Percentiles rank a stretch among this genome's conserved stretches.
Evolutionary conservation across 2,329 filamentous ascomycete genomes (phyloP).

Genomic region (Trichoderma hamatum): DNA sequence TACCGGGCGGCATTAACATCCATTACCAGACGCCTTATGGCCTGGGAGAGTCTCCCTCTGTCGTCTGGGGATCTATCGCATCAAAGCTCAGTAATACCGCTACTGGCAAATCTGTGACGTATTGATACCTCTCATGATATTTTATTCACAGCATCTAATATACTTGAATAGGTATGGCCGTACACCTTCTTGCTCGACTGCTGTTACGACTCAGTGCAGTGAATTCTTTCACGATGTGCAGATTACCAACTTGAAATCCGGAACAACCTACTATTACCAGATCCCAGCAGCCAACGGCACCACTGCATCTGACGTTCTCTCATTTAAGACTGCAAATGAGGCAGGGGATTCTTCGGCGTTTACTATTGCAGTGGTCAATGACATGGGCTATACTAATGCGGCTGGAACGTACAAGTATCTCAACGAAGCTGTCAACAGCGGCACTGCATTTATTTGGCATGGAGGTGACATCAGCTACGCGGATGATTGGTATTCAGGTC

Average conservation of each 20-base stretch:
- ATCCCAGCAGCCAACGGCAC: slow-evolving; percentile 17
- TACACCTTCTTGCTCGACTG: slow-evolving; percentile 3
- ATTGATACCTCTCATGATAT: not conserved
- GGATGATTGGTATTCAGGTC: slow-evolving; percentile 13
- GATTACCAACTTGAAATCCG: slow-evolving; percentile 4
- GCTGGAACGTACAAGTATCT: slow-evolving; percentile 18
- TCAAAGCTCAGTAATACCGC: slow-evolving; percentile 6
- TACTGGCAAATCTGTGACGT: slow-evolving; percentile 9
- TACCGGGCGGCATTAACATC: slow-evolving; percentile 15
- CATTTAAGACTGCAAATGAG: slow-evolving; percentile 7
- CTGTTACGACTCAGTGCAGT: slow-evolving; percentile 8
- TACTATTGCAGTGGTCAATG: slow-evolving; percentile 6
- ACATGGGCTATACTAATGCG: slow-evolving; percentile 17
- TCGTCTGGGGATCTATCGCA: not conserved
- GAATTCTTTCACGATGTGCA: slow-evolving; percentile 21
- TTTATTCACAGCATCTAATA: not conserved
- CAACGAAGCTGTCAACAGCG: not conserved
- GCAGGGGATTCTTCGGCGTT: slow-evolving; percentile 6
- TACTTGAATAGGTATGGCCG: not conserved
- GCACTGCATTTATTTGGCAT: slow-evolving; percentile 14
- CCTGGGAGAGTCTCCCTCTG: slow-evolving; percentile 7
- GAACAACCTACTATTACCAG: slow-evolving; percentile 11
- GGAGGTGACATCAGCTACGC: slow-evolving; percentile 18
- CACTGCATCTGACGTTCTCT: slow-evolving; percentile 13
- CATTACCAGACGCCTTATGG: slow-evolving; percentile 18